Base-by-base conservation (phyloP, 1,139 yeast species). In the Wickerhamiella infanticola region DNA sequence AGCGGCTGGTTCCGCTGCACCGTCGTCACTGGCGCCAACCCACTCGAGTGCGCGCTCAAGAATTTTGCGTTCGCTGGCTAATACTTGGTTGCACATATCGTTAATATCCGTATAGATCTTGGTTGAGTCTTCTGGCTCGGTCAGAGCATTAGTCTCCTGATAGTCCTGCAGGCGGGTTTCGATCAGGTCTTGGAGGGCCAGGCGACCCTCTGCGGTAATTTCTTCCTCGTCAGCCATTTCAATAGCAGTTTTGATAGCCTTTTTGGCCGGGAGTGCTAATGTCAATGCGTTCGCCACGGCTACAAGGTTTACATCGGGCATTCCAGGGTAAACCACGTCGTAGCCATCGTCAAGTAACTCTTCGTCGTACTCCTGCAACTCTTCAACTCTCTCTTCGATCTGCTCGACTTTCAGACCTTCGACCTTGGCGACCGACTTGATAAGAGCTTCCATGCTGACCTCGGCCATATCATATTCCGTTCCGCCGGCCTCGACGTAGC, bases 401-500 rank as follows among this genome's bases (percentile, higher is more conserved):
- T 39, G 24, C 24, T 18, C 41, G 6, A 13, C 23, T 7, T 31
- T 18, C 25, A 42, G 41, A 3, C 23, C 29, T 29, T 18, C 24
- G 8, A 24, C 18, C 25, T 5, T 35, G 8, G 37, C 25, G 18
- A 33, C 38, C 1, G 44, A 47, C 25, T 18, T 31, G n/a, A 42
- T 13, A 13, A 48, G 26, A 3, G 40, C 24, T 3, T 41, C 45
- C n/a, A 45, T 39, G n/a, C 26, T 45, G 29, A 90, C 58, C 60
- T 90, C 97, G 5, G 81, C 95, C 55, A 83, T 81, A 59, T 90
- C 97, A 58, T 68, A 76, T 45, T 73, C 74, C 0, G 95, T 83
- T 0, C 88, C 88, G 9, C 70, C 70, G 49, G 68, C 62, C 62
- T 90, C 96, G 24, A 84, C 93, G 57, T 84, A 90, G 0, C 98